A percentile compares a stretch with the other conserved stretches of the same genome.
phyloP scores from a whole-genome alignment of 208 protist genomes.

The Trypanosoma mega region DNA sequence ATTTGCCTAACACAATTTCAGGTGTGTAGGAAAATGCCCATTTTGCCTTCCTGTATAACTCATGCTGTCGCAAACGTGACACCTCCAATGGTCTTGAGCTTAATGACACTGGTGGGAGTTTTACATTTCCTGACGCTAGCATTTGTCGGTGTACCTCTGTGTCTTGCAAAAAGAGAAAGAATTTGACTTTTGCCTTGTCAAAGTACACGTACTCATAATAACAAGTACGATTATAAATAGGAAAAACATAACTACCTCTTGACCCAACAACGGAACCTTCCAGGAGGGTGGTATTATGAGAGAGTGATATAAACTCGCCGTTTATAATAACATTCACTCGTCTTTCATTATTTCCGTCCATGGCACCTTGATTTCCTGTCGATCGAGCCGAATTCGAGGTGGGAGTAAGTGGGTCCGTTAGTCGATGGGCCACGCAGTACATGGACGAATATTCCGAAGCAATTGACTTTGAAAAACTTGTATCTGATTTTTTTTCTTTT shows the following conservation, averaged over 20 bases:
- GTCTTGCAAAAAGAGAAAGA: slow-evolving; percentile 20
- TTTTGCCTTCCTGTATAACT: neutral
- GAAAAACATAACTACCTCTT: slow-evolving; percentile 9
- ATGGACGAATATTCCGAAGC: slow-evolving; percentile 22
- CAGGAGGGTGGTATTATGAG: neutral
- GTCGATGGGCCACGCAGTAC: slow-evolving; percentile 12
- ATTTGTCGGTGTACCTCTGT: slow-evolving; percentile 9
- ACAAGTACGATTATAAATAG: slow-evolving; percentile 27
- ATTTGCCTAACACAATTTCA: slow-evolving; percentile 1
- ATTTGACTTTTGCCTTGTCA: slow-evolving; percentile 11
- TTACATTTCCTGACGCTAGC: neutral
- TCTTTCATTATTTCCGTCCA: neutral
- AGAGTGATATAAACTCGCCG: slow-evolving; percentile 2
- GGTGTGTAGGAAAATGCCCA: slow-evolving; percentile 18
- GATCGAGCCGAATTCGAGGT: neutral
- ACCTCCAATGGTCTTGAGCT: slow-evolving; percentile 20
- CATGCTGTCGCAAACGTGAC: neutral
- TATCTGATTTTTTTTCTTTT: no score
- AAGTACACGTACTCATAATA: slow-evolving; percentile 23
- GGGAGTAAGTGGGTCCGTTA: neutral
- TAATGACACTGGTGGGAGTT: slow-evolving; percentile 15
- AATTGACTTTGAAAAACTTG: no score
- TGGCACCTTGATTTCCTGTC: neutral
- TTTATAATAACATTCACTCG: slow-evolving; percentile 15
- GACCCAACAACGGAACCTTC: slow-evolving; percentile 1